Percentiles rank a stretch among this genome's conserved stretches.
phyloP scores from a whole-genome alignment of 768 basidiomycete species.

The Phlebiopsis gigantea region DNA sequence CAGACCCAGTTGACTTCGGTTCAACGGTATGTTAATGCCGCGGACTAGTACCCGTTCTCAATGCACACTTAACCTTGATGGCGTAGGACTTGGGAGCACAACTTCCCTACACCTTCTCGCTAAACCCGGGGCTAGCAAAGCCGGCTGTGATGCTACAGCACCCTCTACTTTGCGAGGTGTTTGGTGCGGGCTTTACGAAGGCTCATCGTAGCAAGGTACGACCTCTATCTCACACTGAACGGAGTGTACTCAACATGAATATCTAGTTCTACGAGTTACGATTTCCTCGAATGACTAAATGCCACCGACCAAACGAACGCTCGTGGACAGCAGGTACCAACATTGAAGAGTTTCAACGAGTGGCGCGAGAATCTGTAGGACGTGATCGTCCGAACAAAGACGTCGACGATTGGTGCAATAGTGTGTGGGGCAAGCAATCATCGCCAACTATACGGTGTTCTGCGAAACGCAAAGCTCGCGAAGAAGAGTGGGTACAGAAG shows the following conservation, averaged over 20 bases:
- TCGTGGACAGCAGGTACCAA: slow-evolving; percentile 54
- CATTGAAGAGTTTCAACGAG: slow-evolving; percentile 44
- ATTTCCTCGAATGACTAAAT: slow-evolving; percentile 75
- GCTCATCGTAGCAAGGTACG: slow-evolving; percentile 48
- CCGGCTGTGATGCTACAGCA: slow-evolving; percentile 54
- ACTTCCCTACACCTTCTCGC: slow-evolving; percentile 51
- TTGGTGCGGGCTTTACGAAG: slow-evolving; percentile 82
- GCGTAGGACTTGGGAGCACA: slow-evolving; percentile 4
- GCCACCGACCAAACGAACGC: slow-evolving; percentile 56
- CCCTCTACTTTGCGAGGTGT: slow-evolving; percentile 69
- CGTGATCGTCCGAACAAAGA: slow-evolving; percentile 46
- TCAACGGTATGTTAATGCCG: not conserved
- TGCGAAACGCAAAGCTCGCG: slow-evolving; percentile 34
- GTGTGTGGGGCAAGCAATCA: slow-evolving; percentile 34
- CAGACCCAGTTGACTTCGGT: slow-evolving; percentile 30
- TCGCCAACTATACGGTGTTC: slow-evolving; percentile 35
- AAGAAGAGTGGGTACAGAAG: slow-evolving; percentile 39
- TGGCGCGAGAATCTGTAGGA: slow-evolving; percentile 52
- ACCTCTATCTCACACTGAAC: not conserved
- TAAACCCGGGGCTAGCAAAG: slow-evolving; percentile 41
- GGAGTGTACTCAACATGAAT: not conserved
- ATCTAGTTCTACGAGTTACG: slow-evolving; percentile 75
- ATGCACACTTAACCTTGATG: not conserved
- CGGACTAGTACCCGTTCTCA: not conserved
- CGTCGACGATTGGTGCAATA: slow-evolving; percentile 39